Base-by-base conservation (phyloP, 2,329 filamentous ascomycete genomes). In the Calycina herbarum region DNA sequence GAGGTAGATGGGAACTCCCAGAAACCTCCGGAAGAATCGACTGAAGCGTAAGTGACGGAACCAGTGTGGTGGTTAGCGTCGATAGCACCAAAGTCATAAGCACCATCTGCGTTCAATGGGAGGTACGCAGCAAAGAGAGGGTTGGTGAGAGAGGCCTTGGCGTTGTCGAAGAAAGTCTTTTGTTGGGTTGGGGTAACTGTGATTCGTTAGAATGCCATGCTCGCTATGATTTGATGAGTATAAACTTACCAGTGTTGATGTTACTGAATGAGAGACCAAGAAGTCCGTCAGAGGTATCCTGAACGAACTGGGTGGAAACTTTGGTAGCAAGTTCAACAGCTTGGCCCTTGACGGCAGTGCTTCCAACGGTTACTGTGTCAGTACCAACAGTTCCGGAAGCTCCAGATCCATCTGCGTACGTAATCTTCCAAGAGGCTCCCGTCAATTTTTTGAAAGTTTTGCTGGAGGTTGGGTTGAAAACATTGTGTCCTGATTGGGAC, bases 101-200 rank as follows among this genome's bases (percentile, higher is more conserved):
- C 78, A 51, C 84, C 82, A 20, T 79, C 66, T 7, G 74, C 70
- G 66, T 80, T 78, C 66, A 79, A 78, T 71, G 83, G 83, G 63
- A 86, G 78, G 62, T 79, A 79, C 54, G 82, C 85, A 7, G 85
- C 84, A 74, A 89, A 88, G 42, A 89, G 74, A 11, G 82, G 82
- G 7, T 69, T 66, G 48, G 69, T 45, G 24, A 75, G 68, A 33
- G 67, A 68, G 15, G 61, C 15, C 57, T 72, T 42, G 35, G 73
- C 73, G 59, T 76, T 76, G 60, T 74, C 74, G 66, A 76, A 73
- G 69, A 75, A 76, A 27, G 75, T 76, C 7, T 61, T 59, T 65
- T 75, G 73, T 59, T 67, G 63, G 13, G 4, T 20, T 20, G 75
- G 74, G 1, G 51, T 27, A 42, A 76, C 74, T 66, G 29, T 15